These are phyloP conservation scores for Candida ficus DNA, from an alignment of 805 yeast genomes.

Conservation along the genomic window DNA sequence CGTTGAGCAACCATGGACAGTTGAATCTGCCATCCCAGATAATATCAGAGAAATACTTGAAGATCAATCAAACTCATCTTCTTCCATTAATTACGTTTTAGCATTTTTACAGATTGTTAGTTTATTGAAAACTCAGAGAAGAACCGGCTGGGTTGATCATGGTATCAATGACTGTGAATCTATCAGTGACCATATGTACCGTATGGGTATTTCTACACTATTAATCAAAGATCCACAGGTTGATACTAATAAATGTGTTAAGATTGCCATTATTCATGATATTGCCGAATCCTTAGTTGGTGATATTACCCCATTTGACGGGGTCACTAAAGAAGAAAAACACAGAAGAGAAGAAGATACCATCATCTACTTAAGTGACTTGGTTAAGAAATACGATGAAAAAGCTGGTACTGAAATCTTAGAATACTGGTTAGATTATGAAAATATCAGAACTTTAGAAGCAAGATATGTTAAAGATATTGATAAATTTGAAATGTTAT, in stretches of 20 bases:
- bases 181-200: conserved; percentile 92
- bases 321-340: conserved; percentile 72
- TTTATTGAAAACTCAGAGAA: conserved; percentile 66
- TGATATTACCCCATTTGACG: conserved; percentile 83
- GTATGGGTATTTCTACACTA: conserved; percentile 84
- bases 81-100: conserved; percentile 42
- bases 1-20: conserved; percentile 38
- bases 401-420: conserved; percentile 58
- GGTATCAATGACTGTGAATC: conserved; percentile 43
- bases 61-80: conserved; percentile 16
- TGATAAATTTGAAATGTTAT: conserved; percentile 83
- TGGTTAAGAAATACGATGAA: conserved; percentile 62
- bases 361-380: conserved; percentile 55
- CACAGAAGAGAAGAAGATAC: conserved; percentile 76
- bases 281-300: conserved; percentile 94
- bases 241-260: conserved; percentile 65
- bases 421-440: conserved; percentile 85
- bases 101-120: conserved; percentile 63
- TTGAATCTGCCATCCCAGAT: conserved; percentile 47
- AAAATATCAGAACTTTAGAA: conserved; percentile 72
- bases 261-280: conserved; percentile 88
- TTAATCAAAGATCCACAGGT: conserved; percentile 48
- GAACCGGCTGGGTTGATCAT: conserved; percentile 94
- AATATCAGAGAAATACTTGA: conserved; percentile 34
- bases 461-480: conserved; percentile 91